phyloP scores from a whole-genome alignment of 2,329 filamentous ascomycete species.

The Fusarium avenaceum region DNA sequence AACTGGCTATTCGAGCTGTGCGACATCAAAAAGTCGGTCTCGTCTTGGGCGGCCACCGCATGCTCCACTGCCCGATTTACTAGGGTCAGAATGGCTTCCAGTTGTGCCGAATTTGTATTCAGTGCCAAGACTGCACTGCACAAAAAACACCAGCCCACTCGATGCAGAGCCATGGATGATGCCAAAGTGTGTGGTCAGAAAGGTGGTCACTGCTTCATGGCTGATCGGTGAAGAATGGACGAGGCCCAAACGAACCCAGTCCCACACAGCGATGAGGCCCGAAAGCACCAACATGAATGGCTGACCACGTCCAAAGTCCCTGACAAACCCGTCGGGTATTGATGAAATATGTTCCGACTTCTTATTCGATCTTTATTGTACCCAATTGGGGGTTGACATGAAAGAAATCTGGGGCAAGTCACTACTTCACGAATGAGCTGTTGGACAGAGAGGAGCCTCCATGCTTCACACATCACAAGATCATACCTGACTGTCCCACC shows the following conservation, averaged over 20 bases:
- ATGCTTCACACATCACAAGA: conserved; percentile 24
- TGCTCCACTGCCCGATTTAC: conserved; percentile 42
- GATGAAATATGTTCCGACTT: conserved; percentile 37
- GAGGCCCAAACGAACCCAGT: conserved; percentile 33
- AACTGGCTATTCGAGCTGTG: conserved; percentile 24
- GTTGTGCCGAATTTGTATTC: conserved; percentile 30
- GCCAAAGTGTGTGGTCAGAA: conserved; percentile 28
- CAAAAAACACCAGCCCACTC: conserved; percentile 25
- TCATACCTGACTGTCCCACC: conserved; percentile 33
- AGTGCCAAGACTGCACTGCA: conserved; percentile 32
- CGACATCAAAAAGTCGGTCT: conserved; percentile 47
- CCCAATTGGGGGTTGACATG: conserved; percentile 34
- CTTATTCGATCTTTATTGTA: conserved; percentile 21
- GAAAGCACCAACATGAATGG: conserved; percentile 30
- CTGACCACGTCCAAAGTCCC: conserved; percentile 25
- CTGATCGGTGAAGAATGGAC: conserved; percentile 35
- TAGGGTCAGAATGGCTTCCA: conserved; percentile 31
- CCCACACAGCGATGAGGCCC: conserved; percentile 37
- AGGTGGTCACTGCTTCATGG: conserved; percentile 37
- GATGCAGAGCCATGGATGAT: conserved; percentile 26
- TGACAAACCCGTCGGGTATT: conserved; percentile 38
- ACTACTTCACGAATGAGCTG: conserved; percentile 30
- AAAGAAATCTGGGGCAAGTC: conserved; percentile 39
- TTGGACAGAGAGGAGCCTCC: conserved; percentile 23
- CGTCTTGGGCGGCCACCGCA: conserved; percentile 33